These are phyloP conservation scores for Podila verticillata DNA, from an alignment of 192 early-diverging fungal genomes.

Conservation along the genomic window DNA sequence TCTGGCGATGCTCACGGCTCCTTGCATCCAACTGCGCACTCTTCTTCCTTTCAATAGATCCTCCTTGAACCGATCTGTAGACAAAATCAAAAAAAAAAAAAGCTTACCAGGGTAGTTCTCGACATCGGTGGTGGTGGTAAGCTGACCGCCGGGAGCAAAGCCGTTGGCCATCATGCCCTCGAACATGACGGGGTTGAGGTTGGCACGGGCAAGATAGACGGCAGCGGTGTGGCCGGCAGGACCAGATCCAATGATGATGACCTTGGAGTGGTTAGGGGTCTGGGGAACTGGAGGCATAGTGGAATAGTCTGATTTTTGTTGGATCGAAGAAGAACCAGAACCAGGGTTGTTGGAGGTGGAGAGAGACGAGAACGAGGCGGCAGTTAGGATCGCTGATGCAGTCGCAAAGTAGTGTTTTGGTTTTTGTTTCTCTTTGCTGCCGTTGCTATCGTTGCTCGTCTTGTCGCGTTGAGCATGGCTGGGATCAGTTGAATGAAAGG, in stretches of 20 bases:
- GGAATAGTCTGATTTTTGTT: constrained; percentile 14
- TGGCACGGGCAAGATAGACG: constrained; percentile 94
- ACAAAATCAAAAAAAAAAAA: constrained; percentile 1
- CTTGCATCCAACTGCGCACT: too few relatives aligned
- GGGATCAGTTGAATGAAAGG: background rate
- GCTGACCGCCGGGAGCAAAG: constrained; percentile 69
- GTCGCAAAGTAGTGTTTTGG: background rate
- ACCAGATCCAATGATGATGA: constrained; percentile 89
- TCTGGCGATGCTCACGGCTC: too few relatives aligned
- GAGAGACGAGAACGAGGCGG: constrained; percentile 18
- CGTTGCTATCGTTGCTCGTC: background rate
- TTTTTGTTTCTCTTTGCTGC: constrained; percentile 10
- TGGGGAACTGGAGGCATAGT: constrained; percentile 43
- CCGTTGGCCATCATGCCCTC: constrained; percentile 97
- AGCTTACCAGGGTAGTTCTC: constrained; percentile 87
- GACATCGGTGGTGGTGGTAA: constrained; percentile 96
- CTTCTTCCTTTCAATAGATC: too few relatives aligned
- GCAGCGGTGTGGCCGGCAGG: constrained; percentile 98
- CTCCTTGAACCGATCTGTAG: background rate
- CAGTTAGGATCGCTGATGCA: constrained; percentile 43
- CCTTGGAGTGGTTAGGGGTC: constrained; percentile 59
- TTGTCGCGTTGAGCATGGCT: background rate
- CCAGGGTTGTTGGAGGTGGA: constrained; percentile 2
- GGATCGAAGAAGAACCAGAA: constrained; percentile 1
- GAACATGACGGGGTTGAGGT: constrained; percentile 92